Evolutionary conservation across 2,329 filamentous ascomycete genomes (phyloP), one percentile per base, ranked within the genome.

Genomic region (Stemphylium beticola): DNA sequence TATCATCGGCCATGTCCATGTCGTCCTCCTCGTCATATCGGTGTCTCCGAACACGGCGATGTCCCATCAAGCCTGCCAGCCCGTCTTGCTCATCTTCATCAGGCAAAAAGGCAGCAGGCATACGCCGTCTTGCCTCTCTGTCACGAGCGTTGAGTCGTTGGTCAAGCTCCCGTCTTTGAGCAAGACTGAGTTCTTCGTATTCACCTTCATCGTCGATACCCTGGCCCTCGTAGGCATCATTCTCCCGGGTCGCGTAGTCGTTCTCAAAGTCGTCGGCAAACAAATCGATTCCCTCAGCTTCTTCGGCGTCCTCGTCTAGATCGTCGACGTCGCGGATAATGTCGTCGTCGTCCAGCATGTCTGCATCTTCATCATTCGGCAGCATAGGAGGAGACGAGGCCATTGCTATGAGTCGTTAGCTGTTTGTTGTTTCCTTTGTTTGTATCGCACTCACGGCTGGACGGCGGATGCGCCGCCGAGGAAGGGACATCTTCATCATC

Each of bases 11-110:
- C 87, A 96, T 92, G 58, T 93, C 89, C 67, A 87, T 82, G 63
- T 96, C 93, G 62, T 97, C 93, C 36, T 96, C 92, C 76, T 99
- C 96, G 62, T 99, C 95, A 71, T 98, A 99, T 65, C 90, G 86
- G 76, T 95, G 91, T 64, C 95, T 87, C 47, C 91, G 87, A 62
- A 93, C 87, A 49, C 93, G 87, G 18, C 91, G 92, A 74, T 96
- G 92, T 22, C 88, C 87, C 18, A 92, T 92, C 18, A 98, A 82
- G 71, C 98, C 93, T 58, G 93, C 82, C 52, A 95, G 86, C 44
- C 86, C 89, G 62, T 95, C 92, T 8, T 93, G 91, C 3, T 95
- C 92, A 57, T 93, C 92, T 29, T 96, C 93, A 29, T 90, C 89
- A 6, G 86, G 86, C 34, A 93, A 78, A 67, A 92, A 93, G 6